Evolutionary conservation across 306 rosid species (phyloP).

Genomic region (Lathyrus tuberosus): DNA sequence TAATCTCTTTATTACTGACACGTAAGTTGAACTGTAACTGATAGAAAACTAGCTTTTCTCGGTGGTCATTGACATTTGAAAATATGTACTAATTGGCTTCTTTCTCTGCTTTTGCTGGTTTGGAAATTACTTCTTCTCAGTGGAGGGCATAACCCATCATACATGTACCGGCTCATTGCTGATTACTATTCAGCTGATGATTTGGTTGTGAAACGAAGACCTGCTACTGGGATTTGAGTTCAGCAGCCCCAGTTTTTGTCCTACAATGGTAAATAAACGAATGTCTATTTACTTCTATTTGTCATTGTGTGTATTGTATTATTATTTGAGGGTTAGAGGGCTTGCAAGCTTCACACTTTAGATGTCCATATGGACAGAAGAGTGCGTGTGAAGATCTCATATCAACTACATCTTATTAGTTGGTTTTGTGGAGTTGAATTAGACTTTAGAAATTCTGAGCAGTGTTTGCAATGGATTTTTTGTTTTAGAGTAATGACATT

Average conservation of each 20-base stretch:
- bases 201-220: constrained; percentile 75
- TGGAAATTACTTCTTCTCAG: constrained; percentile 54
- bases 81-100: constrained; percentile 23
- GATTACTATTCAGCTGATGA: constrained; percentile 97
- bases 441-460: background rate
- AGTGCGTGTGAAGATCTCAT: background rate
- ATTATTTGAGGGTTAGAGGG: constrained; percentile 20
- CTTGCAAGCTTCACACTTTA: background rate
- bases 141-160: constrained; percentile 96
- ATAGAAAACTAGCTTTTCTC: constrained; percentile 16
- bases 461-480: constrained; percentile 28
- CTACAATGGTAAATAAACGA: constrained; percentile 43
- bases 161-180: constrained; percentile 94
- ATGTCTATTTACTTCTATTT: background rate
- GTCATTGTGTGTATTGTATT: background rate
- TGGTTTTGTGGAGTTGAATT: background rate
- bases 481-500: constrained; percentile 21
- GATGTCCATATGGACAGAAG: background rate
- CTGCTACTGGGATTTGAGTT: constrained; percentile 57
- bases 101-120: constrained; percentile 28
- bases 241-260: constrained; percentile 41
- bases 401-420: background rate
- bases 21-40: constrained; percentile 64
- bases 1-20: constrained; percentile 88
- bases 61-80: constrained; percentile 15